Conservation (phyloP, 2,329 filamentous ascomycete genomes). For the Arthrobotrys sinensis region DNA sequence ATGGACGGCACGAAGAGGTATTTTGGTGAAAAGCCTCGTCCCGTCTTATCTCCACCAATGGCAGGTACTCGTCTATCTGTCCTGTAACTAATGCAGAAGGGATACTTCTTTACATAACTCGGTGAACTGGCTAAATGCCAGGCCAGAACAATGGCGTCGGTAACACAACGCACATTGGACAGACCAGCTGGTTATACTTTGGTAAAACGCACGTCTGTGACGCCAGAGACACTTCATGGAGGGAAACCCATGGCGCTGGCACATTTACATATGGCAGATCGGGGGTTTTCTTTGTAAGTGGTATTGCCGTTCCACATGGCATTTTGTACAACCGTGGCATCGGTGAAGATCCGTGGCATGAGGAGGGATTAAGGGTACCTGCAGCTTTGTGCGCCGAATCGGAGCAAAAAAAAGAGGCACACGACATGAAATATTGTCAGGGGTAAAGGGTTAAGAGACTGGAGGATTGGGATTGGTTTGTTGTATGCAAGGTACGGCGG, state of each 20-base stretch:
- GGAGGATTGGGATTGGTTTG: conserved; percentile 20
- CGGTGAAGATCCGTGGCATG: conserved; percentile 1
- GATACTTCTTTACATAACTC: not conserved
- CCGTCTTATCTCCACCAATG: conserved; percentile 17
- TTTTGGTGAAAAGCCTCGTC: not conserved
- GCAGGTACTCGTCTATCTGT: not conserved
- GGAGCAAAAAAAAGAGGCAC: conserved; percentile 36
- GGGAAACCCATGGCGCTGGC: not conserved
- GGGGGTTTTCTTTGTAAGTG: not conserved
- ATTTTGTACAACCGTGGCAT: conserved; percentile 37
- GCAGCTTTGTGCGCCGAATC: conserved; percentile 45
- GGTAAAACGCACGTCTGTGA: not conserved
- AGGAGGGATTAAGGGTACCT: conserved; percentile 6
- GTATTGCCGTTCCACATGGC: conserved; percentile 21
- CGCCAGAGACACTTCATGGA: not conserved
- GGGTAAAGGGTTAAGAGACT: conserved; percentile 18
- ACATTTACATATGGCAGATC: not conserved
- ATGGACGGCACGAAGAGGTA: conserved; percentile 8
- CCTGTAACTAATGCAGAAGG: not conserved
- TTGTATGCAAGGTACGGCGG: conserved; percentile 36
- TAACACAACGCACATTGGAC: conserved; percentile 26
- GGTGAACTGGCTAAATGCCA: conserved; percentile 19
- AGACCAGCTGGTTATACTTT: not conserved
- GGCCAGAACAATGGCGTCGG: conserved; percentile 9
- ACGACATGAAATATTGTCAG: conserved; percentile 24